Evolutionary conservation across 768 basidiomycete genomes (phyloP).

Genomic region (Macrolepiota fuliginosa): DNA sequence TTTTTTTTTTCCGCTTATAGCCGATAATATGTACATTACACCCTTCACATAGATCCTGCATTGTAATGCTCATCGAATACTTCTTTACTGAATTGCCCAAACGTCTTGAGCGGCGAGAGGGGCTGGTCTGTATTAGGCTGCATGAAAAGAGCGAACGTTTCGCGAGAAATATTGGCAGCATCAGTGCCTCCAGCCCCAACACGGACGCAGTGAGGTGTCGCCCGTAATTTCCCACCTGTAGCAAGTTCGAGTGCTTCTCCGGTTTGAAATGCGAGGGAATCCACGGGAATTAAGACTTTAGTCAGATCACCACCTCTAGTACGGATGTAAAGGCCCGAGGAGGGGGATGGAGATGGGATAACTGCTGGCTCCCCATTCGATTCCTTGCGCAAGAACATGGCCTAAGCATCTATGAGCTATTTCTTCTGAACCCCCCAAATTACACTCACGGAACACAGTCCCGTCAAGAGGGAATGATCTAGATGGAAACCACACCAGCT

Average conservation of each 20-base stretch:
- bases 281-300: slow-evolving; percentile 82
- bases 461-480: slow-evolving; percentile 89
- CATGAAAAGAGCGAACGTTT: slow-evolving; percentile 90
- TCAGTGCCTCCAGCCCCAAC: slow-evolving; percentile 49
- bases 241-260: slow-evolving; percentile 94
- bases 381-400: slow-evolving; percentile 73
- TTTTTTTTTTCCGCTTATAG: neutral
- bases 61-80: slow-evolving; percentile 64
- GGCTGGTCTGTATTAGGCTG: slow-evolving; percentile 82
- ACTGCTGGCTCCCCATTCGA: slow-evolving; percentile 37
- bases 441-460: slow-evolving; percentile 75
- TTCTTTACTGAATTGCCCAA: slow-evolving; percentile 86
- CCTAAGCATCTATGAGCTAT: slow-evolving; percentile 38
- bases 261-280: slow-evolving; percentile 93
- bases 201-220: slow-evolving; percentile 94
- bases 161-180: slow-evolving; percentile 59
- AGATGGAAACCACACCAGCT: slow-evolving; percentile 96
- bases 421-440: neutral
- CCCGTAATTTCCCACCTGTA: slow-evolving; percentile 75
- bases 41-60: slow-evolving; percentile 25
- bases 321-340: slow-evolving; percentile 89
- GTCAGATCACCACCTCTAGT: slow-evolving; percentile 76
- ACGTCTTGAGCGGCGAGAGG: slow-evolving; percentile 70
- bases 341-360: slow-evolving; percentile 66
- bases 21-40: slow-evolving; percentile 15